A percentile compares a stretch with the other conserved stretches of the same genome.
Evolutionary conservation across 352 stramenopile genomes (phyloP).

Genomic region (Pythium rhizo-oryzae): DNA sequence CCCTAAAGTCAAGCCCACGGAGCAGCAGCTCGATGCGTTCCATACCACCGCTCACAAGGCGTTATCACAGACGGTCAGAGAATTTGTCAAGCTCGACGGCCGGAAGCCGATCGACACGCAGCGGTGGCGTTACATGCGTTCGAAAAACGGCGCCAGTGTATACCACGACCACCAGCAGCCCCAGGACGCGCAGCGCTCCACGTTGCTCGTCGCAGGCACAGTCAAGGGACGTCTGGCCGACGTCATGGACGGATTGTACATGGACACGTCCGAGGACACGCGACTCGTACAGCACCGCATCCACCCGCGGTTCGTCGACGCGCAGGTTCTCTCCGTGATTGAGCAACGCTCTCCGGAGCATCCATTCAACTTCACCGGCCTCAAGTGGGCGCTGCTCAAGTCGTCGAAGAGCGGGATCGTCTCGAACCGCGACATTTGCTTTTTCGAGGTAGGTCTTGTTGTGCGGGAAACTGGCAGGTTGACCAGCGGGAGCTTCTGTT

Average conservation of each 20-base stretch:
- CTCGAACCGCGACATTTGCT: conserved; percentile 28
- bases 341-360: conserved; percentile 16
- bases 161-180: conserved; percentile 34
- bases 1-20: conserved; percentile 3
- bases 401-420: conserved; percentile 19
- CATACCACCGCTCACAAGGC: conserved; percentile 37
- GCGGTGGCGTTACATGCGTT: conserved; percentile 46
- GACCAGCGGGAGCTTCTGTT: neutral
- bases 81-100: conserved; percentile 31
- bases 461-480: too few relatives aligned
- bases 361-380: conserved; percentile 23
- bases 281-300: conserved; percentile 17
- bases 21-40: conserved; percentile 39
- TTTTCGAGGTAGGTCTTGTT: conserved; percentile 14
- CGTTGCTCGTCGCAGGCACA: conserved; percentile 22
- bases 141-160: conserved; percentile 30
- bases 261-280: conserved; percentile 28
- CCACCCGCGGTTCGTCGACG: conserved; percentile 28
- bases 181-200: neutral
- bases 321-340: conserved; percentile 23
- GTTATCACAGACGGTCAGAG: conserved; percentile 38
- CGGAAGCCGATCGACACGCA: conserved; percentile 28
- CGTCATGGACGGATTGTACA: conserved; percentile 29
- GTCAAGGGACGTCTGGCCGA: conserved; percentile 15
- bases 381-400: conserved; percentile 28